A percentile compares a stretch with the other conserved stretches of the same genome.
Evolutionary conservation across 2,329 filamentous ascomycete species (phyloP).

Genomic region (Ascochyta pisi): DNA sequence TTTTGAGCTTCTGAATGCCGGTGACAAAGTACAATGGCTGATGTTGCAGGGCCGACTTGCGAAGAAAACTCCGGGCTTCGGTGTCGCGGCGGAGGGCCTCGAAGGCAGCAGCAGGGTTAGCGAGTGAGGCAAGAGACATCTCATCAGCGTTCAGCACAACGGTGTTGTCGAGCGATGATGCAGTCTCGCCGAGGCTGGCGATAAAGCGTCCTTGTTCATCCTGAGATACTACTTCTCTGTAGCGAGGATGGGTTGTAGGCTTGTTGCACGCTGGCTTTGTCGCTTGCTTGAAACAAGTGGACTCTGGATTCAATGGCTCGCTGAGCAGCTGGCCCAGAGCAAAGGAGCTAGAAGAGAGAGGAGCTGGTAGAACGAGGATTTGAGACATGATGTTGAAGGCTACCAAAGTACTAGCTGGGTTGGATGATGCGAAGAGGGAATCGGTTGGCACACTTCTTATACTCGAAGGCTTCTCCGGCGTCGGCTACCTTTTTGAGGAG

Average conservation of each 20-base stretch:
- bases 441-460: not conserved
- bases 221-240: conserved; percentile 25
- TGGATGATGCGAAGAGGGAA: conserved; percentile 1
- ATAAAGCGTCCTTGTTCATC: conserved; percentile 32
- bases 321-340: conserved; percentile 39
- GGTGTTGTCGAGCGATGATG: conserved; percentile 13
- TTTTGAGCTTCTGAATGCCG: conserved; percentile 55
- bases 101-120: conserved; percentile 29
- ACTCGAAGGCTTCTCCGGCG: not conserved
- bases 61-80: conserved; percentile 29
- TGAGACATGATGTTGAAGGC: conserved; percentile 27
- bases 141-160: conserved; percentile 30
- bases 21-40: conserved; percentile 51
- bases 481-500: conserved; percentile 6
- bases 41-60: conserved; percentile 54
- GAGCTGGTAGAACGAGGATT: conserved; percentile 32
- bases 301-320: conserved; percentile 28
- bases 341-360: conserved; percentile 30
- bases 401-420: not conserved
- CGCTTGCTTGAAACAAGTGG: conserved; percentile 25
- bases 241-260: conserved; percentile 16
- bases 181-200: conserved; percentile 9
- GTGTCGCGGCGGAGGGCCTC: conserved; percentile 30
- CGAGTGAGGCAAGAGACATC: conserved; percentile 22
- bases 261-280: conserved; percentile 13